These are phyloP conservation scores for Neurospora sp. DNA, from an alignment of 495 filamentous ascomycete species.

Conservation along the genomic window DNA sequence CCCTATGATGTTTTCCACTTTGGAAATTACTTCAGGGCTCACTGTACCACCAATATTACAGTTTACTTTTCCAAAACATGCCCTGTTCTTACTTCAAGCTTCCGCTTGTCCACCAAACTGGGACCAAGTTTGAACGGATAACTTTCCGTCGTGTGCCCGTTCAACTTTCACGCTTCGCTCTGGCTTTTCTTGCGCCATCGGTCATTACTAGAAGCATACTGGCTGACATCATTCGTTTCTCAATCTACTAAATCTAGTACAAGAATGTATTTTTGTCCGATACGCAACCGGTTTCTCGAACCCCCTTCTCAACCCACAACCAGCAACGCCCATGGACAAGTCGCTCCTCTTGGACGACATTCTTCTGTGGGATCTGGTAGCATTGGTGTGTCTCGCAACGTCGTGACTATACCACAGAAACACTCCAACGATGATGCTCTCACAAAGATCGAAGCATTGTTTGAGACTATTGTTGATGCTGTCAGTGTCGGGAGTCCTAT, in stretches of 20 bases:
- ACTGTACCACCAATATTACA: neutral
- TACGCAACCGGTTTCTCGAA: neutral
- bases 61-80: neutral
- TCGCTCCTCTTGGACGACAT: neutral
- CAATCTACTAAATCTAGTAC: neutral
- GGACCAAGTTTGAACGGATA: neutral
- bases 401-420: conserved; percentile 3
- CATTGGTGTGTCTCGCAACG: neutral
- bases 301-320: neutral
- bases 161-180: neutral
- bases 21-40: neutral
- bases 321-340: neutral
- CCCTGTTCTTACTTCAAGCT: neutral
- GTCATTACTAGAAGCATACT: neutral
- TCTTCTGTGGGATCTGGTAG: neutral
- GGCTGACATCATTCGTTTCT: neutral
- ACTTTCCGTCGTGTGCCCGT: neutral
- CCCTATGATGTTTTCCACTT: neutral
- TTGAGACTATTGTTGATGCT: conserved; percentile 41
- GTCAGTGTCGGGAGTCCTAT: conserved; percentile 32
- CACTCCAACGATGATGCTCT: conserved; percentile 26
- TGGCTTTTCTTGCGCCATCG: neutral
- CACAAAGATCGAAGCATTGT: conserved; percentile 40
- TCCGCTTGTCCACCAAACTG: neutral
- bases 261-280: neutral